phyloP scores from a whole-genome alignment of 2,329 filamentous ascomycete genomes.

The Onygenales sp. region DNA sequence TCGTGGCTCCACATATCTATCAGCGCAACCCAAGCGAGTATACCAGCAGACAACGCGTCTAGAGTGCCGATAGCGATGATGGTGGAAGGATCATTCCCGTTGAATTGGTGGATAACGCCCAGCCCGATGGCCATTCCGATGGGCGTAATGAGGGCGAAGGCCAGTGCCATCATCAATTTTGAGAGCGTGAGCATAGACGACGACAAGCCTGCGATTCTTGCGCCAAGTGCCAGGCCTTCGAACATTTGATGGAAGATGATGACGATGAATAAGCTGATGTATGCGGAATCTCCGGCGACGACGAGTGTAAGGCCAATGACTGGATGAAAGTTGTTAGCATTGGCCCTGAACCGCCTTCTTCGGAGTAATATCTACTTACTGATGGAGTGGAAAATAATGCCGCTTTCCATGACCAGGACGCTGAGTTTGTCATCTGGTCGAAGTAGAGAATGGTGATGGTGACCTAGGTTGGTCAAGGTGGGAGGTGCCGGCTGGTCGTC shows the following conservation, averaged over 20 bases:
- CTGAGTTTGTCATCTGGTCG: slow-evolving; percentile 39
- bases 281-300: slow-evolving; percentile 41
- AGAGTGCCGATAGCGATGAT: slow-evolving; percentile 64
- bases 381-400: slow-evolving; percentile 66
- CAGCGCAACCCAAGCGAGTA: slow-evolving; percentile 68
- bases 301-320: slow-evolving; percentile 56
- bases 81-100: slow-evolving; percentile 61
- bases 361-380: slow-evolving; percentile 46
- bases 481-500: slow-evolving; percentile 5
- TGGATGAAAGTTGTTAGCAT: slow-evolving; percentile 46
- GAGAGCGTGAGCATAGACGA: slow-evolving; percentile 16
- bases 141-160: slow-evolving; percentile 63
- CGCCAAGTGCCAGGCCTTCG: slow-evolving; percentile 58
- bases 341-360: slow-evolving; percentile 29
- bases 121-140: slow-evolving; percentile 74
- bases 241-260: slow-evolving; percentile 74
- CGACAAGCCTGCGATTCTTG: slow-evolving; percentile 32
- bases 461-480: slow-evolving; percentile 20
- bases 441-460: slow-evolving; percentile 21
- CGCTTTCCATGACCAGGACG: slow-evolving; percentile 61
- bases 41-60: slow-evolving; percentile 64
- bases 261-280: slow-evolving; percentile 47
- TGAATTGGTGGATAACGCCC: slow-evolving; percentile 59
- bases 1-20: slow-evolving; percentile 73
- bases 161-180: slow-evolving; percentile 50